These are phyloP conservation scores for Cercospora canescens DNA, from an alignment of 2,329 filamentous ascomycete species.

Conservation along the genomic window DNA sequence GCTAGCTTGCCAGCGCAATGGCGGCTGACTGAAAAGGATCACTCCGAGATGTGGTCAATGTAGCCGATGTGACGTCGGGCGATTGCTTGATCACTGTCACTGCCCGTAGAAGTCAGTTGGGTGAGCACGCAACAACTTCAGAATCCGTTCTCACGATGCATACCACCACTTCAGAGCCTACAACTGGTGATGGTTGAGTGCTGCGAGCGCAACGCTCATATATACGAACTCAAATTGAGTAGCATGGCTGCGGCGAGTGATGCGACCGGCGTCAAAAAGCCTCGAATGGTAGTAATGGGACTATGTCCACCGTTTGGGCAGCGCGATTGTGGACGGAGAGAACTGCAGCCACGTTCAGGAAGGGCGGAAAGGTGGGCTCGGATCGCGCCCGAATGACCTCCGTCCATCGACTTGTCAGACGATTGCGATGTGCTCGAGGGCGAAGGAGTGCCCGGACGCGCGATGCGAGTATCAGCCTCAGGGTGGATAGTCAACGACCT, in stretches of 20 bases:
- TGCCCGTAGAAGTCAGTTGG: background rate
- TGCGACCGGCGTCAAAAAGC: constrained; percentile 1
- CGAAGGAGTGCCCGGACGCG: background rate
- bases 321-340: background rate
- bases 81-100: constrained; percentile 11
- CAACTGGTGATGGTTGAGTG: background rate
- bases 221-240: constrained; percentile 15
- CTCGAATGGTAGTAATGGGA: constrained; percentile 4
- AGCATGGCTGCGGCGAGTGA: constrained; percentile 5
- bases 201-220: constrained; percentile 7
- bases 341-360: constrained; percentile 12
- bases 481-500: background rate
- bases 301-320: background rate
- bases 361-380: background rate
- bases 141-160: background rate
- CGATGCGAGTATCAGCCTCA: constrained; percentile 1
- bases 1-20: constrained; percentile 1
- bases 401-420: background rate
- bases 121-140: background rate
- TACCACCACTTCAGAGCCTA: background rate
- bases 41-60: constrained; percentile 15
- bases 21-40: constrained; percentile 7
- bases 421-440: background rate
- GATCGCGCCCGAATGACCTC: background rate
- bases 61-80: constrained; percentile 21